phyloP scores from a whole-genome alignment of 352 stramenopile species.

The Pythium biforme region DNA sequence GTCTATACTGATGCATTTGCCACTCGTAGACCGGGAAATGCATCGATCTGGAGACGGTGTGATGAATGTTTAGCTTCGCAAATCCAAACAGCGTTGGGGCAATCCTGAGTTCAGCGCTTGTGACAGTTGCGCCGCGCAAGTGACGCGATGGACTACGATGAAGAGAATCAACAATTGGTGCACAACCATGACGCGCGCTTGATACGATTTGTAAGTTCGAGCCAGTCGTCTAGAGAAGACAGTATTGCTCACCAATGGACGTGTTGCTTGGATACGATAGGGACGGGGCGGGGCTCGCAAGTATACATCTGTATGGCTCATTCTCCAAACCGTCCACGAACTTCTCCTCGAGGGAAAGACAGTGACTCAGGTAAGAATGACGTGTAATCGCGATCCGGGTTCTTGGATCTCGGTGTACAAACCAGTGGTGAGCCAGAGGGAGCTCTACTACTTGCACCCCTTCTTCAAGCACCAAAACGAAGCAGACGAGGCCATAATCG shows the following conservation, averaged over 20 bases:
- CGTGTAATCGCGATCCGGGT: neutral
- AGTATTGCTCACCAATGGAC: neutral
- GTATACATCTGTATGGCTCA: constrained; percentile 82
- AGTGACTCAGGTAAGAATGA: constrained; percentile 56
- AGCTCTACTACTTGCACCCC: constrained; percentile 84
- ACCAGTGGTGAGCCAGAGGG: constrained; percentile 44
- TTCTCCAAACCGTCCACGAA: constrained; percentile 75
- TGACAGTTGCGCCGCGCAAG: constrained; percentile 54
- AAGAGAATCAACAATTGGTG: constrained; percentile 43
- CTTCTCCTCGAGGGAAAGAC: constrained; percentile 76
- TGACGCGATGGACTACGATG: constrained; percentile 60
- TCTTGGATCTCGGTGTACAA: too few relatives aligned
- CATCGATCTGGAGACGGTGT: constrained; percentile 60
- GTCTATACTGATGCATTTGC: neutral
- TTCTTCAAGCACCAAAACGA: constrained; percentile 82
- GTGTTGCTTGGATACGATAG: constrained; percentile 25
- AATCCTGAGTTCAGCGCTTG: neutral
- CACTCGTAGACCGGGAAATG: constrained; percentile 39
- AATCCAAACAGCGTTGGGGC: neutral
- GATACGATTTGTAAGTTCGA: constrained; percentile 53
- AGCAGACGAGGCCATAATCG: constrained; percentile 83
- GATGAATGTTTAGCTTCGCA: neutral
- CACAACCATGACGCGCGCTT: constrained; percentile 58
- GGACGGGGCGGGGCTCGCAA: constrained; percentile 65
- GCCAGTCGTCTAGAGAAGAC: neutral